Evolutionary conservation across 257 asterid species (phyloP).

Genomic region (Nicotiana tabacum): DNA sequence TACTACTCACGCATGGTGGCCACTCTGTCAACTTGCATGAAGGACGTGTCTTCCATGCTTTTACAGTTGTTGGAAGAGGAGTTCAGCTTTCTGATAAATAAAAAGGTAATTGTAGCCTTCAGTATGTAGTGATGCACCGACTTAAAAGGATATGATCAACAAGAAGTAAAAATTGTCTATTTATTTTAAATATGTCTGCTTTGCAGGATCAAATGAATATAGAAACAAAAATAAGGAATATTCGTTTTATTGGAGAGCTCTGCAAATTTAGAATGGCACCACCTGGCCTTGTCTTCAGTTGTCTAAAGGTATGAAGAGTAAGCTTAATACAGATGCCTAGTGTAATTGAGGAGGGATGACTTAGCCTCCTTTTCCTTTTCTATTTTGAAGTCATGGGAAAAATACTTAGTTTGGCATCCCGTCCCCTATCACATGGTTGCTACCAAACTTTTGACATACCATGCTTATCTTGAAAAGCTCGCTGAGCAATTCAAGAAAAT

Average conservation of each 20-base stretch:
- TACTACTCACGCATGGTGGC: conserved; percentile 99
- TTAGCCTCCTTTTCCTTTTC: not conserved
- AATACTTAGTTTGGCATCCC: not conserved
- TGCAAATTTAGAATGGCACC: conserved; percentile 97
- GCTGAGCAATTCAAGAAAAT: conserved; percentile 1
- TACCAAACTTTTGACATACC: not conserved
- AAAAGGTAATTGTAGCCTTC: conserved; percentile 55
- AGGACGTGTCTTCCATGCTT: conserved; percentile 88
- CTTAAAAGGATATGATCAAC: not conserved
- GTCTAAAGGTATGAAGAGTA: conserved; percentile 66
- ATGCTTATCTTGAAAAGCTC: not conserved
- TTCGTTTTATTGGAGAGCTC: conserved; percentile 95
- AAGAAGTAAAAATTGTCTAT: not conserved
- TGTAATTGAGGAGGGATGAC: not conserved
- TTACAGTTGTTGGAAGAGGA: conserved; percentile 93
- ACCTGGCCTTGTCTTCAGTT: conserved; percentile 78
- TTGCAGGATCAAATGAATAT: conserved; percentile 98
- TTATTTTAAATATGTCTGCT: conserved; percentile 13
- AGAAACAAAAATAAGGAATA: conserved; percentile 93
- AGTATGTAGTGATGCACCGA: not conserved
- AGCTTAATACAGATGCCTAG: not conserved
- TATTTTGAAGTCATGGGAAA: not conserved
- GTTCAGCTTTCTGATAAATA: conserved; percentile 79
- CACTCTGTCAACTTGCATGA: conserved; percentile 91
- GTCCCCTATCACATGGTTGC: not conserved